Conservation (phyloP, 2,329 filamentous ascomycete species). For the Pseudogymnoascus sp. region DNA sequence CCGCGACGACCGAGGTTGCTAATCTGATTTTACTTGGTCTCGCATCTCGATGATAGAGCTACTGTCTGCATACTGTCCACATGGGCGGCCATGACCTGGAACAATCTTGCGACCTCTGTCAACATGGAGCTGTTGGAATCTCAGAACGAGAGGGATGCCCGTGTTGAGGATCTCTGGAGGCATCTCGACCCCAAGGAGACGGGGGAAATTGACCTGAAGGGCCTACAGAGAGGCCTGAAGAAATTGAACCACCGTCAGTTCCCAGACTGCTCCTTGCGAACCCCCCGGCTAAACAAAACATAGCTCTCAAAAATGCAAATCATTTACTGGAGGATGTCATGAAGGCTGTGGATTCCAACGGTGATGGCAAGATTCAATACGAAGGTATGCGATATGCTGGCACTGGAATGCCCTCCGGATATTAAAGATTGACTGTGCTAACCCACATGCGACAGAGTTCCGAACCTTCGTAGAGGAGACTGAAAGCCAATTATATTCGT, state of each 20-base stretch:
- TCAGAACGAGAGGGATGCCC: conserved; percentile 68
- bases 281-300: conserved; percentile 19
- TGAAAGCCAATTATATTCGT: conserved; percentile 69
- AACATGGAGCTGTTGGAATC: conserved; percentile 61
- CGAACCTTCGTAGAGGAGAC: conserved; percentile 78
- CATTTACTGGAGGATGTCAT: conserved; percentile 74
- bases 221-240: conserved; percentile 72
- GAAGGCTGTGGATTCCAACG: conserved; percentile 72
- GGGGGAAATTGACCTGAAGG: conserved; percentile 76
- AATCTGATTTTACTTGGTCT: background rate
- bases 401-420: background rate
- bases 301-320: conserved; percentile 85
- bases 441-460: conserved; percentile 56
- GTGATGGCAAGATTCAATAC: conserved; percentile 85
- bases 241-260: conserved; percentile 84
- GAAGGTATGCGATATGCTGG: conserved; percentile 52
- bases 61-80: conserved; percentile 6
- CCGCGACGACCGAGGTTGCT: background rate
- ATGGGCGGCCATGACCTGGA: conserved; percentile 2
- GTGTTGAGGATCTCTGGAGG: conserved; percentile 77
- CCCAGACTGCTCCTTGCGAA: conserved; percentile 9
- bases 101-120: conserved; percentile 5
- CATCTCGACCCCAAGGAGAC: conserved; percentile 68
- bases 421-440: background rate
- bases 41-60: conserved; percentile 7